Base-by-base conservation (phyloP, 805 yeast species). In the Citeromyces matritensis region DNA sequence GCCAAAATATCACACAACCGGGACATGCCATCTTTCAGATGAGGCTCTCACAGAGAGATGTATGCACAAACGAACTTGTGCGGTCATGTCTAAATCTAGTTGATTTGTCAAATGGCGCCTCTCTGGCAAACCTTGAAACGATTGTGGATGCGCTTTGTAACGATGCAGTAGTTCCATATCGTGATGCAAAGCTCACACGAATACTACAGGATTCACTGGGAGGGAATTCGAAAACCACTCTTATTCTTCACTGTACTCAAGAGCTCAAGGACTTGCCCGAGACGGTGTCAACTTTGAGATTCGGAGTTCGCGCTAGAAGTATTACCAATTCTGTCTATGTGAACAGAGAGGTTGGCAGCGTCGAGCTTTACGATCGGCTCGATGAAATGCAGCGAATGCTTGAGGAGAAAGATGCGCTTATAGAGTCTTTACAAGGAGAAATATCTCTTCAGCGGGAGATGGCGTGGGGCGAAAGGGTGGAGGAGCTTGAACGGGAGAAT, bases 81-180 rank as follows among this genome's bases (percentile, higher is more conserved):
- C 58, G 63, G 25, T 76, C 85, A 4, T 72, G 69, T 36, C 58
- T 84, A 37, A 78, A 74, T 42, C 51, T 84, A 24, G 88, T 83
- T 9, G 95, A 84, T 53, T 60, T 84, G 39, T 94, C 94, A 0
- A 94, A 95, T 5, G 75, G 88, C 14, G 65, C 73, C 27, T 80
- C 94, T 1, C 60, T 83, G 25, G 72, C 84, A 5, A 66, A 85
- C 0, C 58, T 85, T 34, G 94, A 94, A 3, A 73, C 75, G 48
- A 93, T 84, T 10, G 82, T 85, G 27, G 72, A 80, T 42, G 69
- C 84, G 0, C 63, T 86, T 30, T 76, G 93, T 0, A 86, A 79
- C 40, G 58, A 74, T 2, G 58, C 68, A 3, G 83, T 79, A 42
- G 56, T 77, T 7, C 85, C 91, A 0, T 82, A 79, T 40, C 58